Evolutionary conservation across 2,329 filamentous ascomycete species (phyloP), one percentile per base, ranked within the genome.

Genomic region (Hymenoscyphus infarciens): DNA sequence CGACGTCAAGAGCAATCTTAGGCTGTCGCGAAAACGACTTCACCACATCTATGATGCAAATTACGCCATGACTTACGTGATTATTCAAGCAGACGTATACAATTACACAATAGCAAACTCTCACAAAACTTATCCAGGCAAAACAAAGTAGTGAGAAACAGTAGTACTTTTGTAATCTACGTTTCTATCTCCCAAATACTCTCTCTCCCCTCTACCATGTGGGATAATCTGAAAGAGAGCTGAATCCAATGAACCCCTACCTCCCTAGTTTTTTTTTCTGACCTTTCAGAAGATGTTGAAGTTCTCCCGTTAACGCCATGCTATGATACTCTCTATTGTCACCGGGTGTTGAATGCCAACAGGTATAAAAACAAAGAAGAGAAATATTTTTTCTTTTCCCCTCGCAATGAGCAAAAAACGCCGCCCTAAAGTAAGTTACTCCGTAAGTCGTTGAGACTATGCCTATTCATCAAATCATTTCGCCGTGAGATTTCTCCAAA

Each of bases 281-380:
- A 67, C 69, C 66, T 49, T 62, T 67, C 65, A 71, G 71, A 73
- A 74, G 68, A 69, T 73, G 72, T 75, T 75, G 73, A 75, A 74
- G 66, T 74, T 73, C 72, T 74, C 25, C 25, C 25, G 25, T 27
- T 27, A 27, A 27, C 25, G 25, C 25, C 25, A 27, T 27, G 25
- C 25, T 27, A 27, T 27, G 25, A 27, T 27, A 27, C 25, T 27
- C 25, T 27, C 25, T 27, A 27, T 27, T 27, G 25, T 27, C 25
- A 27, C 25, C 25, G 25, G 25, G 74, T 74, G 73, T 74, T 74
- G 73, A 74, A 74, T 67, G 65, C 60, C 58, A 39, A 45, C 63
- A 60, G 25, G 25, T 27, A 27, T 56, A 59, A 45, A 60, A 54
- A 38, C 63, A 45, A 38, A 16, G 61, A 67, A 68, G 63, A 68